Conservation (phyloP, 108 stramenopile species). For the Nitzschia palea region DNA sequence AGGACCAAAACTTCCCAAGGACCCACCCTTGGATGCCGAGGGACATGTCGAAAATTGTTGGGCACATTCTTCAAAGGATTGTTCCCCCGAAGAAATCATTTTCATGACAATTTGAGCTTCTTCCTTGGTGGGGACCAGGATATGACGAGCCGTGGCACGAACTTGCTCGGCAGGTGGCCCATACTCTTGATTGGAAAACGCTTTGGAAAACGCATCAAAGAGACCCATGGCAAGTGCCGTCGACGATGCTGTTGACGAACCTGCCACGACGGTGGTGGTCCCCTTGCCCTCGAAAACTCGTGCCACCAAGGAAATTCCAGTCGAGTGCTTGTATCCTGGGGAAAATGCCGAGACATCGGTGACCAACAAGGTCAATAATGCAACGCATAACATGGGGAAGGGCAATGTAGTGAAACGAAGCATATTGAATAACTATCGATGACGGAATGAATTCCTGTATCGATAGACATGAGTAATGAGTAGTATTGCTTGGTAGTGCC, state of each 20-base stretch:
- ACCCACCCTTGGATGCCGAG: slow-evolving; percentile 59
- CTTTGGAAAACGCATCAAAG: slow-evolving; percentile 55
- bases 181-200: slow-evolving; percentile 64
- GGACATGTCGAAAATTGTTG: slow-evolving; percentile 69
- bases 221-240: slow-evolving; percentile 49
- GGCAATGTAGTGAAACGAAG: no score
- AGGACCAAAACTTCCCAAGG: slow-evolving; percentile 69
- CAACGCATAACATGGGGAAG: no score
- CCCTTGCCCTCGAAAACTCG: no score
- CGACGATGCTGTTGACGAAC: not conserved
- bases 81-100: slow-evolving; percentile 45
- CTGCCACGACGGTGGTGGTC: not conserved
- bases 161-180: slow-evolving; percentile 69
- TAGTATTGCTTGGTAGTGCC: no score
- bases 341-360: no score
- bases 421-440: no score
- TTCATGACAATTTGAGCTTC: slow-evolving; percentile 54
- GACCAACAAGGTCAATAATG: no score
- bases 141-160: slow-evolving; percentile 81
- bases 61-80: slow-evolving; percentile 49
- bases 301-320: no score
- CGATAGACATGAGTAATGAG: no score
- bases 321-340: no score
- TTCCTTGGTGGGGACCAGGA: slow-evolving; percentile 57
- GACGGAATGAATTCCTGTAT: no score